Conservation (phyloP, 352 stramenopile genomes). For the Phytophthora foliorum region DNA sequence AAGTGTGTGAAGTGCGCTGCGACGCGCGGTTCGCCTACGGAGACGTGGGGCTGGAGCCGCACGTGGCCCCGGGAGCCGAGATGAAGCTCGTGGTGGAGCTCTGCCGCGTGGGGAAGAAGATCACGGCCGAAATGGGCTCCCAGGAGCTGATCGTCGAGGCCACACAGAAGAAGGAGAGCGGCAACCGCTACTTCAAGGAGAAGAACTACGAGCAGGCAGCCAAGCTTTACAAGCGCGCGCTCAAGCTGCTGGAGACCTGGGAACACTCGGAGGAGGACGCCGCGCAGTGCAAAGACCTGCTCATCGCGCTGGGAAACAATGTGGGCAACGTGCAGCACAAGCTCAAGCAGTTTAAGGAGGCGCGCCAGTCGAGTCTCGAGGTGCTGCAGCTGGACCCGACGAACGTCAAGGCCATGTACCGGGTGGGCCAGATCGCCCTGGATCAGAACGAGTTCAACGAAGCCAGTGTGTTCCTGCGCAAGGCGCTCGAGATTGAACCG, state of each 20-base stretch:
- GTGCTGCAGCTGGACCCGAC: constrained; percentile 76
- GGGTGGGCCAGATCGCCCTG: constrained; percentile 72
- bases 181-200: constrained; percentile 84
- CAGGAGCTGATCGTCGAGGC: constrained; percentile 79
- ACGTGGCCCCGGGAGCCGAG: constrained; percentile 55
- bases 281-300: constrained; percentile 75
- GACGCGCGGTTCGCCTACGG: constrained; percentile 81
- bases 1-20: constrained; percentile 77
- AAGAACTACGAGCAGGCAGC: constrained; percentile 88
- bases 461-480: constrained; percentile 62
- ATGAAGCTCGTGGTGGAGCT: constrained; percentile 73
- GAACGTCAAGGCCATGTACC: constrained; percentile 88
- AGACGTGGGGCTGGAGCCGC: constrained; percentile 64
- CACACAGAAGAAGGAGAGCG: constrained; percentile 86
- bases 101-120: constrained; percentile 68
- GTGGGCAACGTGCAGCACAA: constrained; percentile 87
- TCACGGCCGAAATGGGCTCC: constrained; percentile 79
- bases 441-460: constrained; percentile 82
- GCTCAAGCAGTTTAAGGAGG: constrained; percentile 78
- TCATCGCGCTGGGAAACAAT: constrained; percentile 85
- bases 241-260: constrained; percentile 85
- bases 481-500: constrained; percentile 72
- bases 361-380: constrained; percentile 79
- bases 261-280: constrained; percentile 64
- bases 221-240: constrained; percentile 86